Base-by-base conservation (phyloP, 75 land plant species). In the Sequoia sempervirens region DNA sequence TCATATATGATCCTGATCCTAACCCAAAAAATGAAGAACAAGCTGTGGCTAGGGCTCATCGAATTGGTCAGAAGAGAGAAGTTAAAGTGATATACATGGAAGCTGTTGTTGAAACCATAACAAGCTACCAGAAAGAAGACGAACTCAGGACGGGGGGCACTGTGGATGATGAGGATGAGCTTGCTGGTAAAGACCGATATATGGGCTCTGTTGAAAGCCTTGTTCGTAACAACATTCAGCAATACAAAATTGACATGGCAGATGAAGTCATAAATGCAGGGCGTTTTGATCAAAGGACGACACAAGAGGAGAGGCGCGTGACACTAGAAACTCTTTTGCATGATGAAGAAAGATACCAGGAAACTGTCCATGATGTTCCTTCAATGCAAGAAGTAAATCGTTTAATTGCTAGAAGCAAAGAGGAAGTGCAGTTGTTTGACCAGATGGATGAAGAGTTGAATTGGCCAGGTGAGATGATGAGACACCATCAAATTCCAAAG, bases 211-310 rank as follows among this genome's bases (percentile, higher is more conserved):
- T 98, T 53, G 99, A 98, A 85, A 92, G 97, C 83, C 88, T 98
- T 56, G 96, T 98, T 32, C 91, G 99, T 34, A 98, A 95, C 88
- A 98, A 97, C 70, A 98, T 98, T 79, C 99, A 98, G 74, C 99
- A 98, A 70, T 98, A 98, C 80, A 98, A 98, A 87, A 98, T 98
- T 84, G 99, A 98, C 82, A 98, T 98, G 99, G 99, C 99, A 56
- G 99, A 98, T 93, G 99, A 98, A 83, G 99, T 98, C 36, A 98
- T 98, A 81, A 98, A 98, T 93, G 99, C 99, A 83, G 99, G 99
- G 12, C 99, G 99, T 23, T 98, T 98, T 90, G 99, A 98, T 79
- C 99, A 98, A 87, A 90, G 99, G 85, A 98, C 99, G 23, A 98
- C 99, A n/a, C 99, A 98, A 83, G 99, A 98, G 86, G 99, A 98